Conservation (phyloP, 2,329 filamentous ascomycete species). For the Neofusicoccum laricinum region DNA sequence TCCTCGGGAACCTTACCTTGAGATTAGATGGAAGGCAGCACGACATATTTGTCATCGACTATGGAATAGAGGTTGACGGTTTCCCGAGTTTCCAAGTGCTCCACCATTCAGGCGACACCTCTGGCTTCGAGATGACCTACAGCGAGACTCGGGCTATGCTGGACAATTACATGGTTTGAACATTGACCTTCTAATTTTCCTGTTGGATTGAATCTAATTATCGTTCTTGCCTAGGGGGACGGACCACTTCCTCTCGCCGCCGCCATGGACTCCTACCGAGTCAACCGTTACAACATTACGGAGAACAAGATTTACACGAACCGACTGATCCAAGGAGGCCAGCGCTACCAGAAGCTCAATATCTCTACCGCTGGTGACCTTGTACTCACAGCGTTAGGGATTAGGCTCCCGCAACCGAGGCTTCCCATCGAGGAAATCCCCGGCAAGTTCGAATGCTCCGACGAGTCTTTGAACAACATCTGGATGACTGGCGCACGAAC, state of each 20-base stretch:
- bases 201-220: neutral
- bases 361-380: constrained; percentile 31
- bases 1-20: neutral
- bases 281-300: constrained; percentile 36
- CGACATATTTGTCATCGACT: constrained; percentile 18
- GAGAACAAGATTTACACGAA: constrained; percentile 24
- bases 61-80: constrained; percentile 20
- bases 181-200: neutral
- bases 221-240: constrained; percentile 22
- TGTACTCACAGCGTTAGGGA: constrained; percentile 27
- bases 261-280: constrained; percentile 38
- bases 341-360: constrained; percentile 39
- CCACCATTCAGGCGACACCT: constrained; percentile 19
- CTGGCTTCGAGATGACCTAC: constrained; percentile 14
- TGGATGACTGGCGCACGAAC: constrained; percentile 33
- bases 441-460: constrained; percentile 30
- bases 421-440: constrained; percentile 26
- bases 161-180: constrained; percentile 12
- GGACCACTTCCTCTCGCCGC: constrained; percentile 35
- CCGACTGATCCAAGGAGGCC: constrained; percentile 37
- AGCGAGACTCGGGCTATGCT: constrained; percentile 11
- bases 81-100: constrained; percentile 21
- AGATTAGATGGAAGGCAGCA: neutral
- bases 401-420: constrained; percentile 23
- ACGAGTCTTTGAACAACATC: constrained; percentile 27